Conservation (phyloP, 2,329 filamentous ascomycete species). For the Phialemonium atrogriseum region DNA sequence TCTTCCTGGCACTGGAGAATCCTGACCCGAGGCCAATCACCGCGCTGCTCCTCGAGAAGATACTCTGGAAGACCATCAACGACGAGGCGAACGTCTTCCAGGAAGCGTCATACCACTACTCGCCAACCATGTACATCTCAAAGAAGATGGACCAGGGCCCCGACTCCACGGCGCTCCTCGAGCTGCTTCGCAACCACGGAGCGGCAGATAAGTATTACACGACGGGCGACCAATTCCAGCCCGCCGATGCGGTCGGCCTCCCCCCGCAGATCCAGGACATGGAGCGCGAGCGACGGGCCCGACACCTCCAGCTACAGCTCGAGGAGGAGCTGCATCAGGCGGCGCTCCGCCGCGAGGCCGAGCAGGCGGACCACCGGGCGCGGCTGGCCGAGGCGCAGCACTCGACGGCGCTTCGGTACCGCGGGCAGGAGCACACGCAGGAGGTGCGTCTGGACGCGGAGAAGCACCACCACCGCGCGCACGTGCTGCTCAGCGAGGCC, state of each 20-base stretch:
- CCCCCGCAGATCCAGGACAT: slow-evolving; percentile 14
- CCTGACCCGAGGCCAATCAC: slow-evolving; percentile 15
- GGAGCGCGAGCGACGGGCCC: slow-evolving; percentile 10
- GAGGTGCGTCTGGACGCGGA: no score
- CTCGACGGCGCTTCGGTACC: slow-evolving; percentile 7
- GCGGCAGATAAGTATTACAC: slow-evolving; percentile 15
- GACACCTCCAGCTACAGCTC: slow-evolving; percentile 9
- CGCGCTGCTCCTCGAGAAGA: slow-evolving; percentile 14
- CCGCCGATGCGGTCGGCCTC: slow-evolving; percentile 12
- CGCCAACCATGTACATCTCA: slow-evolving; percentile 20
- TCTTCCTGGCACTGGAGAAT: slow-evolving; percentile 22
- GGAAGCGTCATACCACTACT: slow-evolving; percentile 17
- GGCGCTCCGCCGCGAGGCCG: slow-evolving; percentile 10
- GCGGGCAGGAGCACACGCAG: slow-evolving; percentile 8
- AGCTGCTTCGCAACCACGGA: slow-evolving; percentile 12
- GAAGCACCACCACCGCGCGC: no score
- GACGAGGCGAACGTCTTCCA: slow-evolving; percentile 18
- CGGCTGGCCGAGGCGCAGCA: slow-evolving; percentile 10
- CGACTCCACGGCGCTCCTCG: slow-evolving; percentile 7
- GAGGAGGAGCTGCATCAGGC: slow-evolving; percentile 9
- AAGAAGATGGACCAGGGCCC: slow-evolving; percentile 14
- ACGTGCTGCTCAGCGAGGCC: no score
- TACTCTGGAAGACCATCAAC: slow-evolving; percentile 17
- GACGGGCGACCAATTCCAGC: slow-evolving; percentile 12
- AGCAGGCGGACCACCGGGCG: slow-evolving; percentile 8